These are phyloP conservation scores for Microascus cirrosus DNA, from an alignment of 2,329 filamentous ascomycete species.

Conservation along the genomic window DNA sequence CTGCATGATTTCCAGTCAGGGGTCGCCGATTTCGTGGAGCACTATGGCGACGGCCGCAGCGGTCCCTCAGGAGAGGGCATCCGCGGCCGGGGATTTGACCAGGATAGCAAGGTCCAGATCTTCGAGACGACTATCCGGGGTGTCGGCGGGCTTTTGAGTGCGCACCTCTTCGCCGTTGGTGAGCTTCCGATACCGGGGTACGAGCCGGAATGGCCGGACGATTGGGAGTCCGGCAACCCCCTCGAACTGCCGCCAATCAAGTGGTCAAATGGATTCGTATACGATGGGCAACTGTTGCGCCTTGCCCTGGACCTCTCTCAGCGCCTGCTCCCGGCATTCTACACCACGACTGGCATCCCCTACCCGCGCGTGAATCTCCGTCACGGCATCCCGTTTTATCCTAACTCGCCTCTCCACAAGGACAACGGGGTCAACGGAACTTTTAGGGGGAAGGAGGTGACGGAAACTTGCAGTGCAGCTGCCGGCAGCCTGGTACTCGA, in stretches of 20 bases:
- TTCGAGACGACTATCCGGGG: conserved; percentile 97
- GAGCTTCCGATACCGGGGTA: conserved; percentile 82
- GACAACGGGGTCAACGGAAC: conserved; percentile 1
- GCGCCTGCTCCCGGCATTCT: conserved; percentile 82
- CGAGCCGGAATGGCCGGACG: conserved; percentile 22
- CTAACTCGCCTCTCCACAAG: conserved; percentile 68
- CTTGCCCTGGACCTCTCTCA: conserved; percentile 77
- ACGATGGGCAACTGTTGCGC: conserved; percentile 83
- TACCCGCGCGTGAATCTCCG: conserved; percentile 91
- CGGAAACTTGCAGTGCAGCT: conserved; percentile 92
- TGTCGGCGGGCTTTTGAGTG: conserved; percentile 80
- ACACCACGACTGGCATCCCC: conserved; percentile 80
- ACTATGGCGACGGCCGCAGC: conserved; percentile 76
- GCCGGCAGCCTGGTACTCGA: conserved; percentile 93
- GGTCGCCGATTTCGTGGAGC: conserved; percentile 59
- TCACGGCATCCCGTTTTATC: conserved; percentile 84
- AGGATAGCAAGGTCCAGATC: conserved; percentile 96
- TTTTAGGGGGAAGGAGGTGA: conserved; percentile 51
- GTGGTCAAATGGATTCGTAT: conserved; percentile 70
- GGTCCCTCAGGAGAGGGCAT: conserved; percentile 59
- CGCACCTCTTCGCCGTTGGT: conserved; percentile 85
- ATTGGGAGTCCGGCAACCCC: conserved; percentile 21
- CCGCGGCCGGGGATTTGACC: conserved; percentile 72
- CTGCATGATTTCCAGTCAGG: conserved; percentile 70
- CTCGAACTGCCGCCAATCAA: conserved; percentile 43